Conservation (phyloP, 257 asterid genomes). For the Solanum virginianum region DNA sequence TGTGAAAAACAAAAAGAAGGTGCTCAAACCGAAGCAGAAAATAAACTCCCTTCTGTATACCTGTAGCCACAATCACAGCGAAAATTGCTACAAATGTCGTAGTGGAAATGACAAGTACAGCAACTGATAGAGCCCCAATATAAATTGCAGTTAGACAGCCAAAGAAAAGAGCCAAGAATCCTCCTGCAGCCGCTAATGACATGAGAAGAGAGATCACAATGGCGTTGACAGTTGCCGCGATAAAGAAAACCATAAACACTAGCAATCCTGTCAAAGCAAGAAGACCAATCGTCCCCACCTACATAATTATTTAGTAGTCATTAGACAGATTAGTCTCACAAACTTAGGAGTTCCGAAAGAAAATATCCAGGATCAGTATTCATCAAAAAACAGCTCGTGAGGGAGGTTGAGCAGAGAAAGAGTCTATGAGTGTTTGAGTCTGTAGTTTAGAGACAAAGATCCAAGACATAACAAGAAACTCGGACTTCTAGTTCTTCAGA, state of each 20-base stretch:
- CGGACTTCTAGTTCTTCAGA: background rate
- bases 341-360: background rate
- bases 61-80: conserved; percentile 53
- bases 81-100: conserved; percentile 41
- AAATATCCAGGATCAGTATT: background rate
- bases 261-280: conserved; percentile 51
- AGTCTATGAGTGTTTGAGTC: background rate
- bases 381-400: background rate
- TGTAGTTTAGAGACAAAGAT: background rate
- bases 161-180: conserved; percentile 81
- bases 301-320: conserved; percentile 1
- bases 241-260: conserved; percentile 57
- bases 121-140: conserved; percentile 43
- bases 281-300: conserved; percentile 63
- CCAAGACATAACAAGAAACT: background rate
- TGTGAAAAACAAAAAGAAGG: background rate
- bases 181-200: conserved; percentile 82
- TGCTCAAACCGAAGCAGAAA: background rate
- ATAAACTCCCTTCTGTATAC: conserved; percentile 14
- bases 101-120: conserved; percentile 45
- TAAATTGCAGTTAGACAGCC: conserved; percentile 54
- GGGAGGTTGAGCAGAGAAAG: background rate
- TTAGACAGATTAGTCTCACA: background rate
- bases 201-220: conserved; percentile 60
- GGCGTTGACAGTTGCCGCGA: conserved; percentile 65